Evolutionary conservation across 768 basidiomycete species (phyloP).

Genomic region (Sutorius australiensis): DNA sequence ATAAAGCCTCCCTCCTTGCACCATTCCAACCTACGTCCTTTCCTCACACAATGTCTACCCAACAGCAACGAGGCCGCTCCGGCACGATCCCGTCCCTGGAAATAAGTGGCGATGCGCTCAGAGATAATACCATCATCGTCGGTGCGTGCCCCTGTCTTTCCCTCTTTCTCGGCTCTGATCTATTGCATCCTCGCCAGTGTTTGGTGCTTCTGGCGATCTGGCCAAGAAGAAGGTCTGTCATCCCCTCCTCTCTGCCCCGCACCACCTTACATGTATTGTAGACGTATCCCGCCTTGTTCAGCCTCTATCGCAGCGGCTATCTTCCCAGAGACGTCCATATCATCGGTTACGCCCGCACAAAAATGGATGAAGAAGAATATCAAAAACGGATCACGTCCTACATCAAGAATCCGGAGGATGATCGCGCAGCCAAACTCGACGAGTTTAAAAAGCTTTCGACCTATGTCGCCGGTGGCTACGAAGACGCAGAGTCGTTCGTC

Average conservation of each 20-base stretch:
- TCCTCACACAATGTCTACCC: slow-evolving; percentile 19
- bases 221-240: slow-evolving; percentile 93
- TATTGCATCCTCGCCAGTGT: slow-evolving; percentile 46
- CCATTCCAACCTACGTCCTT: neutral
- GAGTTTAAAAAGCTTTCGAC: slow-evolving; percentile 79
- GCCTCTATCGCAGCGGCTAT: slow-evolving; percentile 74
- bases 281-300: slow-evolving; percentile 96
- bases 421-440: slow-evolving; percentile 60
- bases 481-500: slow-evolving; percentile 76
- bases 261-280: slow-evolving; percentile 37
- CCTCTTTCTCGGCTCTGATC: slow-evolving; percentile 11
- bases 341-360: slow-evolving; percentile 95
- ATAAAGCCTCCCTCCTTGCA: slow-evolving; percentile 14
- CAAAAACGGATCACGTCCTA: slow-evolving; percentile 79
- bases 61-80: slow-evolving; percentile 54
- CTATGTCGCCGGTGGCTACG: slow-evolving; percentile 88
- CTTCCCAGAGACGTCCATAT: slow-evolving; percentile 85
- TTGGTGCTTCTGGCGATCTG: slow-evolving; percentile 95
- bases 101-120: slow-evolving; percentile 63
- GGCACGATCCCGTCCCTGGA: slow-evolving; percentile 93
- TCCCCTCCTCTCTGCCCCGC: neutral
- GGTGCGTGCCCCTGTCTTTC: slow-evolving; percentile 46
- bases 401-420: slow-evolving; percentile 74
- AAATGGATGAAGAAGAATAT: slow-evolving; percentile 85
- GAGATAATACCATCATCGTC: slow-evolving; percentile 85